Conservation (phyloP, 1,284 basidiomycete species). For the Athelia psychrophila region DNA sequence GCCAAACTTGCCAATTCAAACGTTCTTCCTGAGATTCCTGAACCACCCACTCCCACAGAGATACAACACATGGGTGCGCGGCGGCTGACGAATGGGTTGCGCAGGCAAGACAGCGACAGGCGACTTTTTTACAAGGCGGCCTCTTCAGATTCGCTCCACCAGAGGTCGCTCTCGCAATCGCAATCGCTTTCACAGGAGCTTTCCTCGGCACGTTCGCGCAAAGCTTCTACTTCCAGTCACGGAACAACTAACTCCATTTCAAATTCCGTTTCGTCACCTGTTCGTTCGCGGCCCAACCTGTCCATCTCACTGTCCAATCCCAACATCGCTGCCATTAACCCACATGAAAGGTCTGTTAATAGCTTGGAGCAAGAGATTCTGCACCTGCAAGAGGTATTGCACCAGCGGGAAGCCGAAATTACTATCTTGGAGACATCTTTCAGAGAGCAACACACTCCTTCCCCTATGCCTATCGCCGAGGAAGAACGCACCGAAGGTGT, state of each 20-base stretch:
- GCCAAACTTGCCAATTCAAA: constrained; percentile 56
- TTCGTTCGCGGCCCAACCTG: constrained; percentile 47
- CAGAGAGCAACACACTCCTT: constrained; percentile 36
- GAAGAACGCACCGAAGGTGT: constrained; percentile 11
- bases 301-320: constrained; percentile 50
- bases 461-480: neutral
- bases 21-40: constrained; percentile 33
- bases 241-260: constrained; percentile 58
- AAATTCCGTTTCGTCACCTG: constrained; percentile 43
- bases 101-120: constrained; percentile 50
- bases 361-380: constrained; percentile 92
- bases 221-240: constrained; percentile 71
- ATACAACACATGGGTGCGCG: constrained; percentile 41
- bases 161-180: constrained; percentile 85
- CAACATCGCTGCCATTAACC: constrained; percentile 28
- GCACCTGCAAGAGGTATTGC: constrained; percentile 85
- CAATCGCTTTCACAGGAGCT: constrained; percentile 95
- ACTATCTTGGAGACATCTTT: constrained; percentile 68
- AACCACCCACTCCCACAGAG: constrained; percentile 42
- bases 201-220: constrained; percentile 85
- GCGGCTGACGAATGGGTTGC: constrained; percentile 45
- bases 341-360: constrained; percentile 67
- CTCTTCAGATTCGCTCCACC: constrained; percentile 80
- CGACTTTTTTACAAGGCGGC: constrained; percentile 83
- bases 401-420: constrained; percentile 87